Conservation (phyloP, 176 grass and related monocot species). For the Alloteropsis semialata region DNA sequence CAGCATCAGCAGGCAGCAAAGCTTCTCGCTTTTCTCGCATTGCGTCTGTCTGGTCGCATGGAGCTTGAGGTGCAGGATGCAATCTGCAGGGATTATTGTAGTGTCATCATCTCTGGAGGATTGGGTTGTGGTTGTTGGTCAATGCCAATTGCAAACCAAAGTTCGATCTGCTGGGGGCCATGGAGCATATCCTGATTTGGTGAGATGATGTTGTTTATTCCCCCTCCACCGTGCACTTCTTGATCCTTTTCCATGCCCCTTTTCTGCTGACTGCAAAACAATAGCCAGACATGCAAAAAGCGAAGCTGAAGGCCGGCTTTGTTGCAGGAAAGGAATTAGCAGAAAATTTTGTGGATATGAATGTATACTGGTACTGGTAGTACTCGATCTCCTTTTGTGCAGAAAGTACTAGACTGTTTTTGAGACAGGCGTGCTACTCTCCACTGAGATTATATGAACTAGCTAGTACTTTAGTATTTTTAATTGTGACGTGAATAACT, state of each 20-base stretch:
- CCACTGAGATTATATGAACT: not conserved
- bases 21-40: not conserved
- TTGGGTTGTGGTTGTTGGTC: not conserved
- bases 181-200: conserved; percentile 22
- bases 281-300: not conserved
- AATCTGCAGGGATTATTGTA: conserved; percentile 9
- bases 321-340: not conserved
- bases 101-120: not conserved
- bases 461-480: not conserved
- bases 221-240: not conserved
- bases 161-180: not conserved
- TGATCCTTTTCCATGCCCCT: not conserved
- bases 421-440: conserved; percentile 7
- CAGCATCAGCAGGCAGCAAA: no score
- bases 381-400: not conserved
- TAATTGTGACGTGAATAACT: not conserved
- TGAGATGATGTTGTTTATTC: conserved; percentile 38
- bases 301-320: not conserved
- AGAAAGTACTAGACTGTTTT: not conserved
- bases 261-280: not conserved
- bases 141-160: not conserved
- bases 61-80: not conserved
- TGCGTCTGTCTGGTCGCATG: not conserved
- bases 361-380: not conserved
- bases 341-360: not conserved